Conservation (phyloP, 352 stramenopile genomes). For the Globisporangium takayamanum region DNA sequence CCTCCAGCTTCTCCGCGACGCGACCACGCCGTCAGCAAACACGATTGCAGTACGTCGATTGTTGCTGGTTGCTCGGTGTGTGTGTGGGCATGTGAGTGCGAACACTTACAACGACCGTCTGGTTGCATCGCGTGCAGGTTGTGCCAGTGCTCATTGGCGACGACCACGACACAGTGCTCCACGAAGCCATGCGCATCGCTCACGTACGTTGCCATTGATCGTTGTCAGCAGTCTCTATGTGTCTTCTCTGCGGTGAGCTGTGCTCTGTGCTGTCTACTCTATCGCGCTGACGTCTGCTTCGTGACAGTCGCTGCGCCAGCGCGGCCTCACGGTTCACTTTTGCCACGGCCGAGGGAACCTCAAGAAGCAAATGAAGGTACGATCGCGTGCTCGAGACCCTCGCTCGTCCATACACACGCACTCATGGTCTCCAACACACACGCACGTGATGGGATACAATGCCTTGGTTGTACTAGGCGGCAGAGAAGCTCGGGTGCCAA, state of each 20-base stretch:
- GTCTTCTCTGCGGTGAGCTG: background rate
- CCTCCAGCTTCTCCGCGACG: conserved; percentile 52
- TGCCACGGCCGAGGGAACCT: conserved; percentile 71
- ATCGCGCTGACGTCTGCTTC: background rate
- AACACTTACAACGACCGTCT: too few relatives aligned
- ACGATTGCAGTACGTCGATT: conserved; percentile 43
- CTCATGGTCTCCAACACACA: background rate
- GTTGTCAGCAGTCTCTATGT: background rate
- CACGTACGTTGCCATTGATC: conserved; percentile 22
- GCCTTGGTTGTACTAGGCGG: conserved; percentile 25
- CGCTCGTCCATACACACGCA: background rate
- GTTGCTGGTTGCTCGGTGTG: background rate
- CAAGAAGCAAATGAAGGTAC: conserved; percentile 88
- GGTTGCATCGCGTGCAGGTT: conserved; percentile 25
- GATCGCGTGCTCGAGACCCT: background rate
- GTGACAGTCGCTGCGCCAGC: conserved; percentile 40
- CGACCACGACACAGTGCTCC: conserved; percentile 36
- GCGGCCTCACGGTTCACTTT: conserved; percentile 71
- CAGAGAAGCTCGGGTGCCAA: conserved; percentile 57
- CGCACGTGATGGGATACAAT: background rate
- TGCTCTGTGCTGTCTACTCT: too few relatives aligned
- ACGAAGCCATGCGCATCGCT: conserved; percentile 57
- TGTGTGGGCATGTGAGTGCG: background rate
- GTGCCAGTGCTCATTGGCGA: conserved; percentile 52
- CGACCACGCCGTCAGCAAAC: conserved; percentile 7